Base-by-base conservation (phyloP, 768 basidiomycete genomes). In the Psilocybe azurescens region DNA sequence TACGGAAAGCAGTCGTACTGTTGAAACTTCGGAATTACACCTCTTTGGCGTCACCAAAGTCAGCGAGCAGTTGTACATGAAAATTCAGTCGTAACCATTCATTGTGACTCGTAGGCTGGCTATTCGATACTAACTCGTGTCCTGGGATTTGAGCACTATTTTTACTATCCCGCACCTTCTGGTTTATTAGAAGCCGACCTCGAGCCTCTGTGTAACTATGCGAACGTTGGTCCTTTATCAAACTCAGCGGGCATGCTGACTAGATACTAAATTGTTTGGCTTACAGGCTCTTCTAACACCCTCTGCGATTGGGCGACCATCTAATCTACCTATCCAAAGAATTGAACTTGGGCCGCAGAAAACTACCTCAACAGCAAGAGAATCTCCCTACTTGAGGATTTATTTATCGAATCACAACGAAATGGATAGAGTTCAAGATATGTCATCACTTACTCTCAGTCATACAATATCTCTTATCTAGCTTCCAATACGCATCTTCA, bases 71-170 rank as follows among this genome's bases (percentile, higher is more conserved):
- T 54, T 7, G 28, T 48, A 28, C n/a, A 6, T 16, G 44, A 20
- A 7, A 36, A 36, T 36, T 14, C 32, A 18, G 11, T 30, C 20
- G 20, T 52, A 48, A 16, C 59, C 30, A 58, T 44, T 44, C 41
- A 44, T 44, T 33, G 18, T 24, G 28, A 59, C 32, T 18, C 41
- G 44, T 8, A 95, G 91, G 80, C 77, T 1, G 95, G 96, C 0
- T 83, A 97, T 70, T 96, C 95, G 54, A 89, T 97, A 2, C 81
- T 97, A n/a, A 88, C 86, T 5, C 84, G 91, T 65, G 81, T 98
- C 41, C 84, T 79, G 3, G 88, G 85, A 16, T 99, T 97, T 72
- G 74, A 87, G 54, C 95, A 95, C 2, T 98, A 97, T 74, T 96
- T 98, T 73, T 99, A 93, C 69, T 77, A 97, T 50, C 83, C 94